phyloP scores from a whole-genome alignment of 306 rosid genomes.

The Dicorynia guianensis region DNA sequence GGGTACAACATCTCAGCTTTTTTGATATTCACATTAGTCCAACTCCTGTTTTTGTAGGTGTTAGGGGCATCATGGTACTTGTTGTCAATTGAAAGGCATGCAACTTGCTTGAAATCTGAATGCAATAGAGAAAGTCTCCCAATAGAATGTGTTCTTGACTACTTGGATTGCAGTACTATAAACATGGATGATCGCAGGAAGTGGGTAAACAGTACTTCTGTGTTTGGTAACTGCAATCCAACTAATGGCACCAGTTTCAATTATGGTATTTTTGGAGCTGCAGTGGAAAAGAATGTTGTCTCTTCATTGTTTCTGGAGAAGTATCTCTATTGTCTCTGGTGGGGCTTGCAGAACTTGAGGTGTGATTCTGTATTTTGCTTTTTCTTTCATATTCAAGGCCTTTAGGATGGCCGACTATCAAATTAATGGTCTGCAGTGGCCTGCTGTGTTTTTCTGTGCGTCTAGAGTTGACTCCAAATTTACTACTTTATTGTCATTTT shows the following conservation, averaged over 20 bases:
- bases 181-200: conserved; percentile 46
- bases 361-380: conserved; percentile 37
- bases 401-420: too few species aligned
- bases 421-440: too few species aligned
- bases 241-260: conserved; percentile 52
- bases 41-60: conserved; percentile 56
- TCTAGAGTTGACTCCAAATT: too few species aligned
- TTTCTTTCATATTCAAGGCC: neutral
- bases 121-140: conserved; percentile 70
- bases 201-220: conserved; percentile 67
- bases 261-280: conserved; percentile 69
- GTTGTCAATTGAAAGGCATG: conserved; percentile 78
- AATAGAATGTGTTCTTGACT: conserved; percentile 55
- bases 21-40: conserved; percentile 20
- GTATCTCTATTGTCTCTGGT: conserved; percentile 93
- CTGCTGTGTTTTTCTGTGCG: too few species aligned
- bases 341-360: conserved; percentile 99
- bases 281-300: conserved; percentile 63
- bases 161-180: conserved; percentile 71
- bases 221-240: conserved; percentile 77
- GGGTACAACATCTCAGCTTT: too few species aligned
- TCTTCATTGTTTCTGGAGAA: conserved; percentile 64
- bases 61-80: conserved; percentile 94
- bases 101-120: conserved; percentile 80
- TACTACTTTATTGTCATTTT: too few species aligned